Evolutionary conservation across 2,329 filamentous ascomycete genomes (phyloP).

Genomic region (Scedosporium boydii): DNA sequence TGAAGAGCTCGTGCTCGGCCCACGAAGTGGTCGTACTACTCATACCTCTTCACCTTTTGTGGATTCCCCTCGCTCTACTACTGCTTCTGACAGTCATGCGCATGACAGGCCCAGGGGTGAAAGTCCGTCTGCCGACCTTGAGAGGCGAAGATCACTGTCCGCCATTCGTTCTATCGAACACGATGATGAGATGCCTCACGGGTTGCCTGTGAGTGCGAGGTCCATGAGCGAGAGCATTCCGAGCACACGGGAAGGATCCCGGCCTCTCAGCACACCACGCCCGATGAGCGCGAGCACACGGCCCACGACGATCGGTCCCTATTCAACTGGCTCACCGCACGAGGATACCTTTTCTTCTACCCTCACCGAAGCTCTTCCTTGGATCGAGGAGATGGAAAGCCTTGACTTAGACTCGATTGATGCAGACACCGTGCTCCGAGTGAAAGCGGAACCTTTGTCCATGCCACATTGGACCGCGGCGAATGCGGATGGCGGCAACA

Average conservation of each 20-base stretch:
- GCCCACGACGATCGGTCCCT: no score
- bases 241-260: not conserved
- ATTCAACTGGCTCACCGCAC: not conserved
- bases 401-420: constrained; percentile 29
- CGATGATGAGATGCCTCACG: not conserved
- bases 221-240: not conserved
- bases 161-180: not conserved
- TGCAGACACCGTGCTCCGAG: constrained; percentile 31
- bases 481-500: constrained; percentile 30
- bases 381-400: constrained; percentile 22
- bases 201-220: not conserved
- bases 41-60: not conserved
- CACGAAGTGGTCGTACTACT: not conserved
- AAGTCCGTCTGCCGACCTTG: not conserved
- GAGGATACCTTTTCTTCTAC: not conserved
- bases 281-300: not conserved
- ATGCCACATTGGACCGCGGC: constrained; percentile 40
- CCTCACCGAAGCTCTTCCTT: not conserved
- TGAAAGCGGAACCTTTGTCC: constrained; percentile 38
- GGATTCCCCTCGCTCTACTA: not conserved
- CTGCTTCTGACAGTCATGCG: not conserved
- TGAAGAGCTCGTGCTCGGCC: not conserved
- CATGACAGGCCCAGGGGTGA: not conserved
- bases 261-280: not conserved
- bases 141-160: not conserved